Evolutionary conservation across 345 rosid genomes (phyloP).

Genomic region (Populus ilicifolia): DNA sequence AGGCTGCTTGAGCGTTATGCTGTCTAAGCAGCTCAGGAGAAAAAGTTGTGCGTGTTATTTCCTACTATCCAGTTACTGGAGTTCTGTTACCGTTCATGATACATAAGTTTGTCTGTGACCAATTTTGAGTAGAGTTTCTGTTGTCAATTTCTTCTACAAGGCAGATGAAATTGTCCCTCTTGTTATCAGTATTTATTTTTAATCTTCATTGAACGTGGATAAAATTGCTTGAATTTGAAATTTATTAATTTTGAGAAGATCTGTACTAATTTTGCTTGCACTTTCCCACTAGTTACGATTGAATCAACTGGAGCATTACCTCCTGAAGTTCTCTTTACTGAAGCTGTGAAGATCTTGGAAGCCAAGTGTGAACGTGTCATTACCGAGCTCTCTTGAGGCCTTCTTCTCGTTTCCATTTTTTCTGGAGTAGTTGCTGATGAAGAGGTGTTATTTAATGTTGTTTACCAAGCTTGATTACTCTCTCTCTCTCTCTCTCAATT

Average conservation of each 20-base stretch:
- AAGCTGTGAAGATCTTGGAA: conserved; percentile 90
- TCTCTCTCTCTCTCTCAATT: too few species aligned
- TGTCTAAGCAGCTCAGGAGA: background rate
- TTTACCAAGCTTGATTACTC: too few species aligned
- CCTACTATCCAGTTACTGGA: too few species aligned
- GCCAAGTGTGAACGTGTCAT: conserved; percentile 72
- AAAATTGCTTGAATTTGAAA: background rate
- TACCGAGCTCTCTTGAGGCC: conserved; percentile 58
- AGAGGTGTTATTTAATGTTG: background rate
- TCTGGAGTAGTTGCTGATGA: background rate
- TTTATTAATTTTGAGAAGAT: background rate
- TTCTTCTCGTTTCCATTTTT: background rate
- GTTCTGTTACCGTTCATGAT: background rate
- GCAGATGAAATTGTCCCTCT: too few species aligned
- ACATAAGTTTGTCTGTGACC: background rate
- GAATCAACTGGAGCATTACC: conserved; percentile 87
- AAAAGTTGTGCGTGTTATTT: too few species aligned
- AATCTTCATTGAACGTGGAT: background rate
- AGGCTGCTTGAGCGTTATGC: background rate
- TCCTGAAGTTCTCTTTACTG: conserved; percentile 76
- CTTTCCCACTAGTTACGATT: conserved; percentile 54
- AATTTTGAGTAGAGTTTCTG: background rate
- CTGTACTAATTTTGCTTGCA: conserved; percentile 3
- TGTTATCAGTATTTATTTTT: background rate
- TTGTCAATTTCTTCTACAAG: background rate